These are phyloP conservation scores for Acidiella bohemica DNA, from an alignment of 495 filamentous ascomycete genomes.

Conservation along the genomic window DNA sequence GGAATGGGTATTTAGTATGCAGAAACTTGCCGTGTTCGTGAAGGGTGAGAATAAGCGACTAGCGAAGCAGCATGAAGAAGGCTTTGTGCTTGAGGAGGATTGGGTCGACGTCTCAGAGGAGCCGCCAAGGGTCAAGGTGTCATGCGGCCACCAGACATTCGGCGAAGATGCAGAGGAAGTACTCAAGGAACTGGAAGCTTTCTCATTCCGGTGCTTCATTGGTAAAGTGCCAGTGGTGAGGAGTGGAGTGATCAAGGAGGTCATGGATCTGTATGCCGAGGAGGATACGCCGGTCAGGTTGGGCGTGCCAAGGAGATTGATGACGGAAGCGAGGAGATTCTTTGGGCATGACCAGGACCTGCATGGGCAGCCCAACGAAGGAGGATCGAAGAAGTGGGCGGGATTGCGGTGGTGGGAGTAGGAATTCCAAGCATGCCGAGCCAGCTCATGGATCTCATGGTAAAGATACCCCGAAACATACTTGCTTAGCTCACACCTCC, in stretches of 20 bases:
- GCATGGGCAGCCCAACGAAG: too few species aligned
- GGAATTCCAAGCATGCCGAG: too few species aligned
- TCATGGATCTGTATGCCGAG: constrained; percentile 10
- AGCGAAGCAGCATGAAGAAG: not conserved
- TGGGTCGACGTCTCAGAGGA: constrained; percentile 7
- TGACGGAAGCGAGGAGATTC: constrained; percentile 11
- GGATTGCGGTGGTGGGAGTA: too few species aligned
- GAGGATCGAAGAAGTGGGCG: not conserved
- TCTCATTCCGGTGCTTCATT: constrained; percentile 6
- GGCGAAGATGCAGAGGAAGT: constrained; percentile 13
- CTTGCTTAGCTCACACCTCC: not conserved
- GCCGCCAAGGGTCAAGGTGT: constrained; percentile 10
- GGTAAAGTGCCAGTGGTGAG: constrained; percentile 14
- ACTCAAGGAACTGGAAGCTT: constrained; percentile 11
- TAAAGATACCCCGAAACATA: not conserved
- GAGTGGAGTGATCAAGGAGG: not conserved
- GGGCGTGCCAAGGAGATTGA: constrained; percentile 8
- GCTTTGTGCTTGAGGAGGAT: not conserved
- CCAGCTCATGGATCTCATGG: too few species aligned
- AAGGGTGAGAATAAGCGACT: constrained; percentile 10
- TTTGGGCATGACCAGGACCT: constrained; percentile 16
- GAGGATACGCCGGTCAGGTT: constrained; percentile 3
- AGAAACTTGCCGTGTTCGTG: constrained; percentile 16
- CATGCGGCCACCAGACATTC: constrained; percentile 12
- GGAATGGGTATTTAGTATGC: constrained; percentile 17